Evolutionary conservation across 78 protist genomes (phyloP).

Genomic region (Cavenderia fasciculata): DNA sequence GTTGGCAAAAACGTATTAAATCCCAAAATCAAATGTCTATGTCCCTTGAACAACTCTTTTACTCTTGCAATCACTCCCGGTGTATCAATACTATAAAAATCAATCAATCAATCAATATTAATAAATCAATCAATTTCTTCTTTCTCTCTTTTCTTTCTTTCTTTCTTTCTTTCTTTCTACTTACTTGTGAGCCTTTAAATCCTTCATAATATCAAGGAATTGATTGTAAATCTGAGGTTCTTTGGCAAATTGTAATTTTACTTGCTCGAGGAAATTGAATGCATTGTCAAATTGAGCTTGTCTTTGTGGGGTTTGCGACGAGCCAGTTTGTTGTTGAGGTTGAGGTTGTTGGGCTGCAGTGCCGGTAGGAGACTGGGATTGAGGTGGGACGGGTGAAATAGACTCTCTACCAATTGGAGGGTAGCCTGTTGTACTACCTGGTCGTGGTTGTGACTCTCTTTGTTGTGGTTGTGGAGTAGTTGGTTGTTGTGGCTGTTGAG

Average conservation of each 20-base stretch:
- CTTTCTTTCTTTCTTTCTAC: no score
- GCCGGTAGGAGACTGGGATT: neutral
- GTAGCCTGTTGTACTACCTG: no score
- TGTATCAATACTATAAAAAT: slow-evolving; percentile 84
- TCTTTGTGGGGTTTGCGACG: slow-evolving; percentile 20
- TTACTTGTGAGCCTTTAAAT: slow-evolving; percentile 91
- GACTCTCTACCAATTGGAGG: no score
- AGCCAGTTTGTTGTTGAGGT: slow-evolving; percentile 5
- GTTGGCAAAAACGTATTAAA: slow-evolving; percentile 96
- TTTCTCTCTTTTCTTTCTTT: no score
- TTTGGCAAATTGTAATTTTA: slow-evolving; percentile 89
- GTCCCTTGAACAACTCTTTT: slow-evolving; percentile 87
- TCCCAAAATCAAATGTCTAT: slow-evolving; percentile 88
- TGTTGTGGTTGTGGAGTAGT: slow-evolving; percentile 31
- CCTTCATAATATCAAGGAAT: slow-evolving; percentile 96
- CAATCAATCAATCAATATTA: neutral
- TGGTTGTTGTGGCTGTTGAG: slow-evolving; percentile 44
- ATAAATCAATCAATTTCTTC: neutral
- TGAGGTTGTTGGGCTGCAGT: slow-evolving; percentile 27
- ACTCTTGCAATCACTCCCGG: slow-evolving; percentile 95
- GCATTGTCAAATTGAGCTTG: slow-evolving; percentile 91
- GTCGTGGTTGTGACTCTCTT: slow-evolving; percentile 10
- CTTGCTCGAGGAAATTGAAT: slow-evolving; percentile 89
- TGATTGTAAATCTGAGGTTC: slow-evolving; percentile 92
- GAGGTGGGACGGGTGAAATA: neutral